phyloP scores from a whole-genome alignment of 768 basidiomycete genomes.

The Harrya chromipes region DNA sequence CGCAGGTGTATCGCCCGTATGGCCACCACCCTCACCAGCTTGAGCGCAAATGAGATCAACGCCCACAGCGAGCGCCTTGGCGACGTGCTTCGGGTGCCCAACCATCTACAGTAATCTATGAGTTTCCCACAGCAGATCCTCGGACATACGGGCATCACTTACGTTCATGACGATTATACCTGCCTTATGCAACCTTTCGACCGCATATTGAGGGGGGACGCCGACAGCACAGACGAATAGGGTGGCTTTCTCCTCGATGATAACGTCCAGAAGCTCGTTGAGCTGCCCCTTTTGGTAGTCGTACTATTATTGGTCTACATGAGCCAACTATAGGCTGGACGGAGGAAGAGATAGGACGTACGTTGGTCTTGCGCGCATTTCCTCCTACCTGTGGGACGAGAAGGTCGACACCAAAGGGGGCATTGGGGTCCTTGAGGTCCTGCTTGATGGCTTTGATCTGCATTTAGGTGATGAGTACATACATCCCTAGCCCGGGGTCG shows the following conservation, averaged over 20 bases:
- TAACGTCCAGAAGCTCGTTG: conserved; percentile 79
- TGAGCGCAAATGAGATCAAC: conserved; percentile 94
- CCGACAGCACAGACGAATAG: conserved; percentile 93
- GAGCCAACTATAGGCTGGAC: not conserved
- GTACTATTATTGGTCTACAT: conserved; percentile 40
- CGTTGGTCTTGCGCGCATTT: conserved; percentile 88
- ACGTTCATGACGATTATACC: conserved; percentile 89
- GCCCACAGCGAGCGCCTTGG: conserved; percentile 77
- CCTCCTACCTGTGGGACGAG: conserved; percentile 86
- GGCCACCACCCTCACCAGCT: conserved; percentile 88
- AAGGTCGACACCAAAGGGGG: conserved; percentile 89
- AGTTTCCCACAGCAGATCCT: not conserved
- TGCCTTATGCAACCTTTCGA: conserved; percentile 79
- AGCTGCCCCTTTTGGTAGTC: conserved; percentile 91
- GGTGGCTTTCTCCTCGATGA: conserved; percentile 84
- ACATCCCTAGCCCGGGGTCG: not conserved
- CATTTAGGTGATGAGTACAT: conserved; percentile 6
- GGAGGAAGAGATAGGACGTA: conserved; percentile 29
- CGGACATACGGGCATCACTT: conserved; percentile 15
- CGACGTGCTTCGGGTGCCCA: conserved; percentile 89
- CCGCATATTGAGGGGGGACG: conserved; percentile 75
- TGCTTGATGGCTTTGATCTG: conserved; percentile 75
- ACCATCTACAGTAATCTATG: conserved; percentile 55
- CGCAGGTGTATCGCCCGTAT: conserved; percentile 82
- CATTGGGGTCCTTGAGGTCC: conserved; percentile 67